Percentiles rank a stretch among this genome's conserved stretches.
Evolutionary conservation across 371 early-diverging fungal species (phyloP).

Genomic region (Homolaphlyctis polyrhiza): DNA sequence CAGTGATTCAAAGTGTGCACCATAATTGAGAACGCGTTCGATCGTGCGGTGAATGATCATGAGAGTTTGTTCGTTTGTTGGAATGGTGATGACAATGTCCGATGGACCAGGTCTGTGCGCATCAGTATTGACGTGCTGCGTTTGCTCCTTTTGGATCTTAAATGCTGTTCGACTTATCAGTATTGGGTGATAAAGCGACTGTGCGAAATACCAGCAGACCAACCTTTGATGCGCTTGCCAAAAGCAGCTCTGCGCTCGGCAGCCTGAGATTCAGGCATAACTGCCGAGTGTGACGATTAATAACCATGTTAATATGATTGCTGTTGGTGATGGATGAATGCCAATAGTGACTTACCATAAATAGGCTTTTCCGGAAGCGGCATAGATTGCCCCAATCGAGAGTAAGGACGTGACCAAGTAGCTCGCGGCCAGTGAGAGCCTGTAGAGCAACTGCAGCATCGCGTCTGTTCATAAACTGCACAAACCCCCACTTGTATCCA

Average conservation of each 20-base stretch:
- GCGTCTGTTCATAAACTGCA: conserved; percentile 80
- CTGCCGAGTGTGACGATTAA: too few species aligned
- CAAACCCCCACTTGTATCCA: conserved; percentile 79
- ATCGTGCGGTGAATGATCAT: conserved; percentile 79
- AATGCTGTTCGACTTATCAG: too few species aligned
- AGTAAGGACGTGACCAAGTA: conserved; percentile 60
- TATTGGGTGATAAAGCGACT: too few species aligned
- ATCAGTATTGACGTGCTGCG: too few species aligned
- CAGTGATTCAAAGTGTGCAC: conserved; percentile 69
- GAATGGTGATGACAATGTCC: conserved; percentile 56
- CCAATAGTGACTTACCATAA: conserved; percentile 48
- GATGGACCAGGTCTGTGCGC: too few species aligned
- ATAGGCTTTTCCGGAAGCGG: conserved; percentile 73
- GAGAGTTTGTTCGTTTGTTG: conserved; percentile 52
- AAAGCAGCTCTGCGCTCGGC: neutral
- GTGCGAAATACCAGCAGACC: too few species aligned
- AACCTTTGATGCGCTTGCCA: too few species aligned
- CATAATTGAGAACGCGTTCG: conserved; percentile 73
- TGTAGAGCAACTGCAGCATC: conserved; percentile 70
- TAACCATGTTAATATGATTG: conserved; percentile 64
- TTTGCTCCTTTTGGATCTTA: too few species aligned
- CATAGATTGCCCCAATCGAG: conserved; percentile 89
- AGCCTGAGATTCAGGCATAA: neutral
- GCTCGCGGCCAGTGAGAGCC: conserved; percentile 65
- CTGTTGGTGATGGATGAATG: conserved; percentile 46